These are phyloP conservation scores for Trichosporon asahii DNA, from an alignment of 1,284 basidiomycete species.

Conservation along the genomic window DNA sequence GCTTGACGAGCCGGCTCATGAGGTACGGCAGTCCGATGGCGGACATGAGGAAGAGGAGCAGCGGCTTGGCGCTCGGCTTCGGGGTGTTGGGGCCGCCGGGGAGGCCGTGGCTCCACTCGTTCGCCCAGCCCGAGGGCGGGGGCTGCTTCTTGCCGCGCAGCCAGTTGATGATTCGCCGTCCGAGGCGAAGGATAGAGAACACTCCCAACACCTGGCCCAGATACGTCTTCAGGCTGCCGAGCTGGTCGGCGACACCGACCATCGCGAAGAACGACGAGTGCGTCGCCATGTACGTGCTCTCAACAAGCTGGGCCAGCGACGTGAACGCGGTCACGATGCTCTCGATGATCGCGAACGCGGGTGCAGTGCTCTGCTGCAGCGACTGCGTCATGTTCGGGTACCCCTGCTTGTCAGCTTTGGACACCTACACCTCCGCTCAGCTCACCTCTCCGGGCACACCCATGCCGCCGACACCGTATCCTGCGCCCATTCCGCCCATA, in stretches of 20 bases:
- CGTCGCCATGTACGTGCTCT: conserved; percentile 97
- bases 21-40: conserved; percentile 90
- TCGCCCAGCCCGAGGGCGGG: conserved; percentile 45
- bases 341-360: conserved; percentile 89
- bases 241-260: conserved; percentile 96
- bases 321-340: conserved; percentile 94
- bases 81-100: conserved; percentile 48
- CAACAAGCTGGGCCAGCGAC: conserved; percentile 95
- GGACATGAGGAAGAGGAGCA: conserved; percentile 93
- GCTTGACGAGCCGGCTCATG: conserved; percentile 83
- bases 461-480: conserved; percentile 57
- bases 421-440: not conserved
- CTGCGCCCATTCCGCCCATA: conserved; percentile 30
- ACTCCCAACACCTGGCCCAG: conserved; percentile 89
- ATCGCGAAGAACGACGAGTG: conserved; percentile 98
- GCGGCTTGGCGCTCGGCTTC: conserved; percentile 78
- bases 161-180: conserved; percentile 49
- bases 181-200: conserved; percentile 81
- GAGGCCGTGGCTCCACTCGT: conserved; percentile 46
- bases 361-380: conserved; percentile 82
- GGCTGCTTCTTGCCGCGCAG: conserved; percentile 58
- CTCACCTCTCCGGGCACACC: conserved; percentile 54
- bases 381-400: conserved; percentile 73
- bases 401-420: conserved; percentile 31
- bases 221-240: conserved; percentile 84